A percentile compares a stretch with the other conserved stretches of the same genome.
These are phyloP conservation scores for Fulvia fulva DNA, from an alignment of 2,329 filamentous ascomycete species.

Conservation along the genomic window DNA sequence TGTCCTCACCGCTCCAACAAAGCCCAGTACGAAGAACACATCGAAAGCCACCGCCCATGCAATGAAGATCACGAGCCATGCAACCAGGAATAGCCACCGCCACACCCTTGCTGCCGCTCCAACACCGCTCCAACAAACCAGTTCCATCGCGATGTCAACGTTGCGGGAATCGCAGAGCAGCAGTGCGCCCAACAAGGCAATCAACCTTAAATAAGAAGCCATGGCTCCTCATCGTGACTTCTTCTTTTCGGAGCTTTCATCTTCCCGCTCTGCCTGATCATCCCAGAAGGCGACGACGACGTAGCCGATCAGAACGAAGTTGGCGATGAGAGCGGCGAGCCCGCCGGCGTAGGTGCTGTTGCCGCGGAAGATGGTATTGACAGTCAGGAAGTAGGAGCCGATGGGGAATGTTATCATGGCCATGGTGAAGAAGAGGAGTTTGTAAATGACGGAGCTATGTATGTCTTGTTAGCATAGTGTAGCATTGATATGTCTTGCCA, in stretches of 20 bases:
- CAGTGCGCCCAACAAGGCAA: not conserved
- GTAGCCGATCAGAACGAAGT: constrained; percentile 86
- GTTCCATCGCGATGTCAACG: too few relatives aligned
- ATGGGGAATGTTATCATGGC: constrained; percentile 89
- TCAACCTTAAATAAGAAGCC: not conserved
- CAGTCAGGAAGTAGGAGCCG: constrained; percentile 78
- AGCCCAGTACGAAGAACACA: too few relatives aligned
- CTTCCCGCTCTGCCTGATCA: constrained; percentile 56
- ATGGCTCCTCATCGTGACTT: constrained; percentile 1
- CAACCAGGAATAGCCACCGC: too few relatives aligned
- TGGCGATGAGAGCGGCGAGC: constrained; percentile 81
- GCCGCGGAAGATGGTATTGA: constrained; percentile 75
- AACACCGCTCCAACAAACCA: too few relatives aligned
- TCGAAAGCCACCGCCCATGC: too few relatives aligned
- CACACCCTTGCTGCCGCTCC: too few relatives aligned
- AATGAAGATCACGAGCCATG: too few relatives aligned
- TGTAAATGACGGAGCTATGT: constrained; percentile 74
- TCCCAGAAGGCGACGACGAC: constrained; percentile 88
- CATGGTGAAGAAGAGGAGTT: constrained; percentile 83
- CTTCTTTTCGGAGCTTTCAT: constrained; percentile 45
- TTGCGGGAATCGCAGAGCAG: not conserved
- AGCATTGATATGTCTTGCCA: not conserved
- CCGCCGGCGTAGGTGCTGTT: constrained; percentile 86
- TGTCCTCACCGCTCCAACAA: too few relatives aligned
- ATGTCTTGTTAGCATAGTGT: not conserved